Evolutionary conservation across 2,329 filamentous ascomycete genomes (phyloP).

Genomic region (Pyricularia sp.): DNA sequence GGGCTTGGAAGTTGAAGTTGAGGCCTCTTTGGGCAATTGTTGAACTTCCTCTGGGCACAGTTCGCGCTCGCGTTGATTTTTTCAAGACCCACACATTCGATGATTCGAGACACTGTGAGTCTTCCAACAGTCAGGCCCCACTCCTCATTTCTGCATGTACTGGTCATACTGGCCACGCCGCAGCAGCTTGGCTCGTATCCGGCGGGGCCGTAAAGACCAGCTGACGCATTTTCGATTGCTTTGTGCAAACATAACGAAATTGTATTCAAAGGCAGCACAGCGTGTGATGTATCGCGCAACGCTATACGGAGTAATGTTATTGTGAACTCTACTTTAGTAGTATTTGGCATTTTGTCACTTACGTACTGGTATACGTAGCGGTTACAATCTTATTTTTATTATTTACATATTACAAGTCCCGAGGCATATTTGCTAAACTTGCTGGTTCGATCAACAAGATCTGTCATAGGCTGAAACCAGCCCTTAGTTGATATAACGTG

Average conservation of each 20-base stretch:
- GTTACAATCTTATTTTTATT: neutral
- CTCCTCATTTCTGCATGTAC: slow-evolving; percentile 1
- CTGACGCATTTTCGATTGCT: neutral
- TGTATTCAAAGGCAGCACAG: neutral
- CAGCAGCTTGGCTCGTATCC: neutral
- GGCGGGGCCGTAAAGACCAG: neutral
- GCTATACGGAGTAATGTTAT: neutral
- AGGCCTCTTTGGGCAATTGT: neutral
- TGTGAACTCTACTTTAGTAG: neutral
- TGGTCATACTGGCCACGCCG: neutral
- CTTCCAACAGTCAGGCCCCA: neutral
- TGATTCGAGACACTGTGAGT: neutral
- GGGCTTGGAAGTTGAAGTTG: neutral
- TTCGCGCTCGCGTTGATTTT: neutral
- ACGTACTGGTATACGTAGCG: neutral
- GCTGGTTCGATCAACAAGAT: neutral
- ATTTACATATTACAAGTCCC: neutral
- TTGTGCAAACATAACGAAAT: neutral
- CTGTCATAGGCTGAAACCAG: too few species aligned
- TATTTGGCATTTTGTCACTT: neutral
- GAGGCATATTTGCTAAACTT: neutral
- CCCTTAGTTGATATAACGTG: too few species aligned
- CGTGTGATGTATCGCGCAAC: neutral
- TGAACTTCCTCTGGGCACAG: neutral
- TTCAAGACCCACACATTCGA: neutral